A percentile compares a stretch with the other conserved stretches of the same genome.
Evolutionary conservation across 1,139 yeast genomes (phyloP).

Genomic region (Geotrichum histeridarum): DNA sequence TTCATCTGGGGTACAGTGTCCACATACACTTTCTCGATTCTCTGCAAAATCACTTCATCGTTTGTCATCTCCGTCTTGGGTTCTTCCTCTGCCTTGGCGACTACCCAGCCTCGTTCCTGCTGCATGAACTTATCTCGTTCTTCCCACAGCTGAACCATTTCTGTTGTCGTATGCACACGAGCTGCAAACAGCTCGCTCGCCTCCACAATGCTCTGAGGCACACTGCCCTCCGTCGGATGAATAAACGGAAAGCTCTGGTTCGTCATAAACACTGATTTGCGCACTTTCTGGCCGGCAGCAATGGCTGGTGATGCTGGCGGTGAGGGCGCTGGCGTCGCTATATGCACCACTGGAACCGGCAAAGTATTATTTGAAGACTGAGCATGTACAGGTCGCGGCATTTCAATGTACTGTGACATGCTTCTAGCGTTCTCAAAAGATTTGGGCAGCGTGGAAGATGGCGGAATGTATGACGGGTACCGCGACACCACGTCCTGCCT

Average conservation of each 20-base stretch:
- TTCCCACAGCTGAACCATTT: constrained; percentile 62
- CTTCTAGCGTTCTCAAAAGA: constrained; percentile 46
- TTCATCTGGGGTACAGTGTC: constrained; percentile 52
- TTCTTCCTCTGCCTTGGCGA: constrained; percentile 18
- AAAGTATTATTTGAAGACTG: constrained; percentile 53
- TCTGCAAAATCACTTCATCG: constrained; percentile 45
- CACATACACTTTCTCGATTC: constrained; percentile 60
- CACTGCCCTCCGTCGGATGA: constrained; percentile 51
- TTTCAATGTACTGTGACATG: constrained; percentile 42
- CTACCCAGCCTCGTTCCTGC: constrained; percentile 66
- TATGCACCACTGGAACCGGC: constrained; percentile 62
- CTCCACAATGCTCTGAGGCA: constrained; percentile 75
- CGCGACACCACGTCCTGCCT: constrained; percentile 68
- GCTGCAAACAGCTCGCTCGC: constrained; percentile 62
- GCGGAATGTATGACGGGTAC: constrained; percentile 63
- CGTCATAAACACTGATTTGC: constrained; percentile 65
- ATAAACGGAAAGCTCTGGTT: constrained; percentile 76
- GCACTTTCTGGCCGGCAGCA: constrained; percentile 52
- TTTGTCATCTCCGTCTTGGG: neutral
- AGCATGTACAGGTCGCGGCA: constrained; percentile 52
- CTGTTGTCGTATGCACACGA: constrained; percentile 61
- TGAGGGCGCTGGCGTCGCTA: constrained; percentile 87
- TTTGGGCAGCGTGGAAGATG: constrained; percentile 44
- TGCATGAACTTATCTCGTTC: constrained; percentile 66
- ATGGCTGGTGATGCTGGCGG: constrained; percentile 62